phyloP scores from a whole-genome alignment of 2,329 filamentous ascomycete species.

The Apiospora arundinis region DNA sequence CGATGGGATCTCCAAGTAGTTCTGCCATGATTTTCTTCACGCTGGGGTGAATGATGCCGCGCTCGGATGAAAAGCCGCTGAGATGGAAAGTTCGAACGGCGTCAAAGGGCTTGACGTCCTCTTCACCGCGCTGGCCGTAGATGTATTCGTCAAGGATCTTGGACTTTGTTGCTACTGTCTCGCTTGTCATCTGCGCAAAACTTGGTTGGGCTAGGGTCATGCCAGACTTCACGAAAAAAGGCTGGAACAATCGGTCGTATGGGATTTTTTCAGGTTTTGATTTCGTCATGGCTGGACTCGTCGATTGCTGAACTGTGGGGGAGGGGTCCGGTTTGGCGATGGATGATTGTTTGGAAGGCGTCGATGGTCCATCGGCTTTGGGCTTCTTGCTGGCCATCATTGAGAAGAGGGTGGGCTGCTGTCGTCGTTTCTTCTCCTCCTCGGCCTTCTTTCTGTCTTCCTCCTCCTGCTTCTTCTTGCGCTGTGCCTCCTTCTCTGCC shows the following conservation, averaged over 20 bases:
- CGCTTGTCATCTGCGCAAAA: slow-evolving; percentile 60
- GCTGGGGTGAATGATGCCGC: slow-evolving; percentile 55
- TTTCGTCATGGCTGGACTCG: slow-evolving; percentile 30
- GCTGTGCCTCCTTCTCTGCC: slow-evolving; percentile 52
- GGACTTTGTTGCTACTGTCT: slow-evolving; percentile 59
- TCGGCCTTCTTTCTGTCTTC: slow-evolving; percentile 49
- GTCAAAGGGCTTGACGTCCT: slow-evolving; percentile 51
- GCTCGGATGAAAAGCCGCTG: slow-evolving; percentile 42
- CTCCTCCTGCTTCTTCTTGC: slow-evolving; percentile 55
- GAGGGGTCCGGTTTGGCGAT: slow-evolving; percentile 25
- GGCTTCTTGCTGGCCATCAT: slow-evolving; percentile 31
- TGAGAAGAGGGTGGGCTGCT: slow-evolving; percentile 19
- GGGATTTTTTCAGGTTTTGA: slow-evolving; percentile 48
- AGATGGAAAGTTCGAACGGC: slow-evolving; percentile 54
- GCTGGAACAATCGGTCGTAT: slow-evolving; percentile 76
- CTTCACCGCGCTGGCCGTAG: slow-evolving; percentile 52
- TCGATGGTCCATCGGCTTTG: slow-evolving; percentile 22
- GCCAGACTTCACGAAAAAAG: slow-evolving; percentile 79
- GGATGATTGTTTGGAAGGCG: not conserved
- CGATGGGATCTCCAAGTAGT: slow-evolving; percentile 51
- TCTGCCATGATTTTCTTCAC: slow-evolving; percentile 68
- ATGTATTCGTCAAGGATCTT: slow-evolving; percentile 60
- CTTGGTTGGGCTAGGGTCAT: slow-evolving; percentile 71
- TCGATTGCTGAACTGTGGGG: slow-evolving; percentile 34
- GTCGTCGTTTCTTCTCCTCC: slow-evolving; percentile 20